Base-by-base conservation (phyloP, 2,329 filamentous ascomycete genomes). In the Aspergillus sclerotialis region DNA sequence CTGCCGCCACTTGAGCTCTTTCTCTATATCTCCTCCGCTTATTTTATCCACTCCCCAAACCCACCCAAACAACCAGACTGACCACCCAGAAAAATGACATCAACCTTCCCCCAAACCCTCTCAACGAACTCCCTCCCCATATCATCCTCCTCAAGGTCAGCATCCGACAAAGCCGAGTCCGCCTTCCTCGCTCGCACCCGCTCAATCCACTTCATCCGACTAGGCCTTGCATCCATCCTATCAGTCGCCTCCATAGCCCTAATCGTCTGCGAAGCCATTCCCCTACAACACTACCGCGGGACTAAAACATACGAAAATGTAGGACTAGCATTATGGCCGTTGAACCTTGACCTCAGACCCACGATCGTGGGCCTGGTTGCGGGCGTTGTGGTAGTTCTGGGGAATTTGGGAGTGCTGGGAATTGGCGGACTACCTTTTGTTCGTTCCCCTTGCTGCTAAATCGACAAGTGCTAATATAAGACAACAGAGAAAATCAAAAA, bases 251-350 rank as follows among this genome's bases (percentile, higher is more conserved):
- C 57, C 3, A 38, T 59, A 8, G 52, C 58, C 2, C 43, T 56
- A 8, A 48, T 64, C 19, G 58, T 47, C 11, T 61, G 58, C 36
- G 60, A 64, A 38, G 56, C 51, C 5, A 53, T 60, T n/a, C 55
- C 63, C 14, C 45, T 63, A n/a, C 52, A 50, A 4, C 55, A 60
- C 30, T 67, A 67, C 40, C 55, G 55, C 10, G 35, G 40, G 10
- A 67, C 64, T 4, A 49, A 49, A n/a, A 42, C 52, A 13, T 64
- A 55, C 38, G 49, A 50, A 7, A 40, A 46, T 14, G 47, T 50
- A 11, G 52, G 57, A 27, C 45, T 68, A 5, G 49, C 54, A 14
- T 49, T 68, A 1, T 68, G 65, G 65, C 64, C 65, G 3, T 35
- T 56, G 36, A 60, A 66, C 36, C 43, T 67, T 30, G 63, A 68